Conservation (phyloP, 352 stramenopile genomes). For the Globisporangium cederbergense region DNA sequence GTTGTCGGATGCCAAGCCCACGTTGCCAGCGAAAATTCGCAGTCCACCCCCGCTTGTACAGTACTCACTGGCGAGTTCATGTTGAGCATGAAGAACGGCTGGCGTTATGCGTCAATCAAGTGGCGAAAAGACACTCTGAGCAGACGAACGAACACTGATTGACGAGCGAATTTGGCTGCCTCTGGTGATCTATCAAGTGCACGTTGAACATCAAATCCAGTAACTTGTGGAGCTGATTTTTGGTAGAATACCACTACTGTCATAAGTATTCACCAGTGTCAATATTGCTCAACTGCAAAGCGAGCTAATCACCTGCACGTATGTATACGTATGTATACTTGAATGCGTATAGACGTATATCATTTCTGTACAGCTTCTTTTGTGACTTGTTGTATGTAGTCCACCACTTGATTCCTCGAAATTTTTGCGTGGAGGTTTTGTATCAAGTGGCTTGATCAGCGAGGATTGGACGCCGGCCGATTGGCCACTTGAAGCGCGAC, state of each 20-base stretch:
- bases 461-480: slow-evolving; percentile 1
- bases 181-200: slow-evolving; percentile 4
- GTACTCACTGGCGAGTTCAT: too few species aligned
- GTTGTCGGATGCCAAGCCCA: too few species aligned
- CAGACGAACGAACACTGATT: not conserved
- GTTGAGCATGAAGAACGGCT: not conserved
- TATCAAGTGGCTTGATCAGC: slow-evolving; percentile 8
- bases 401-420: slow-evolving; percentile 20
- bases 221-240: not conserved
- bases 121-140: not conserved
- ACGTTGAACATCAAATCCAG: slow-evolving; percentile 8
- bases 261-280: not conserved
- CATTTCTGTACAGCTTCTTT: not conserved
- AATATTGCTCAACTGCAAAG: too few species aligned
- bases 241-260: not conserved
- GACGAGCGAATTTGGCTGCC: not conserved
- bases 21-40: too few species aligned
- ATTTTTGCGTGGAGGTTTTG: slow-evolving; percentile 3
- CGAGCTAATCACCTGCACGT: too few species aligned
- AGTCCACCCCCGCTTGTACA: too few species aligned
- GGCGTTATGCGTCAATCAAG: slow-evolving; percentile 9
- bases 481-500: slow-evolving; percentile 4
- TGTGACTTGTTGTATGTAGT: not conserved
- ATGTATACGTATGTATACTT: not conserved
- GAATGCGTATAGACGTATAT: not conserved